Percentiles rank a stretch among this genome's conserved stretches.
Conservation (phyloP, 768 basidiomycete species). For the Hypholoma sublateritium region DNA sequence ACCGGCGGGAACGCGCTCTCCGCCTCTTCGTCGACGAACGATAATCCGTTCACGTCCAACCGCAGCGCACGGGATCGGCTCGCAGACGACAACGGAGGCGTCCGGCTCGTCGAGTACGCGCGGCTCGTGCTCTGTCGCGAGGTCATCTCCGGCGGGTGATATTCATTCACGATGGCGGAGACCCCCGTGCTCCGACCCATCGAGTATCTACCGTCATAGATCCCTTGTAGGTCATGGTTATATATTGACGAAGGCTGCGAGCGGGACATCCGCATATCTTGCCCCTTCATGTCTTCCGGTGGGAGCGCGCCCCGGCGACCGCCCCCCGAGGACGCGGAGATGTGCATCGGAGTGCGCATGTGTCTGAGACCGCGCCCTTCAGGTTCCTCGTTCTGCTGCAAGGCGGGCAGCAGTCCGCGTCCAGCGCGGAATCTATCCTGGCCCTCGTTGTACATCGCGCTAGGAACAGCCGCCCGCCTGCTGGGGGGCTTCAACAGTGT, state of each 20-base stretch:
- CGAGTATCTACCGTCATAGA: not conserved
- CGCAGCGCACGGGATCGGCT: not conserved
- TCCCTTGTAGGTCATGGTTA: not conserved
- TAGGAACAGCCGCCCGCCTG: not conserved
- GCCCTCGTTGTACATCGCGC: not conserved
- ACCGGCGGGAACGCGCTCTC: not conserved
- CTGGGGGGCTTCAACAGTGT: not conserved
- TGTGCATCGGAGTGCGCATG: not conserved
- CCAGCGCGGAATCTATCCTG: not conserved
- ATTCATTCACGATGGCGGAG: not conserved
- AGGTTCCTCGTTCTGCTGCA: too few species aligned
- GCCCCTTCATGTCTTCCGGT: not conserved
- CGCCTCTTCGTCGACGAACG: conserved; percentile 9
- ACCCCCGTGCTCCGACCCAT: not conserved
- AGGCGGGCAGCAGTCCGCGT: not conserved
- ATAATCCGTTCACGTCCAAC: conserved; percentile 8
- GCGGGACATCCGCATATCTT: not conserved
- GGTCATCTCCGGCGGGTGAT: not conserved
- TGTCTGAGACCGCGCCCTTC: not conserved
- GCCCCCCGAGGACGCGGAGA: not conserved
- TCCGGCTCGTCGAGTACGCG: not conserved
- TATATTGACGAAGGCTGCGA: not conserved
- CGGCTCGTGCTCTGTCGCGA: not conserved
- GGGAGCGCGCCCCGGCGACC: not conserved
- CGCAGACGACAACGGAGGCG: not conserved